Evolutionary conservation across 441 rosid species (phyloP).

Genomic region (Pelargonium cotyledonis): DNA sequence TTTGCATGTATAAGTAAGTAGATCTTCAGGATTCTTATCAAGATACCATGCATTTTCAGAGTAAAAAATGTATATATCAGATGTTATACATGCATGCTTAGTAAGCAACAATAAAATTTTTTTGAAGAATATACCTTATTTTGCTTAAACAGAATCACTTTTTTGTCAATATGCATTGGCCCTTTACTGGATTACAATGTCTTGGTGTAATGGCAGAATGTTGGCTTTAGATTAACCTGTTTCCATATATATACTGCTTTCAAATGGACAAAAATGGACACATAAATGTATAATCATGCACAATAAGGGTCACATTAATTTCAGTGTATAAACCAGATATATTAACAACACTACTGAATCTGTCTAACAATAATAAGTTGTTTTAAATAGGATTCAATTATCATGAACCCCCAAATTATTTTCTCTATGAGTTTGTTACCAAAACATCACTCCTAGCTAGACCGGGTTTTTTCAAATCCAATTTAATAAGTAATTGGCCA

Average conservation of each 20-base stretch:
- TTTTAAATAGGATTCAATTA: neutral
- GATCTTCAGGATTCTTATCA: too few relatives aligned
- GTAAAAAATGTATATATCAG: too few relatives aligned
- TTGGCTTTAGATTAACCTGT: neutral
- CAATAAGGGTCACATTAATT: neutral
- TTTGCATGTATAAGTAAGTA: too few relatives aligned
- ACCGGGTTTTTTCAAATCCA: neutral
- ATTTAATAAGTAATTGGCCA: too few relatives aligned
- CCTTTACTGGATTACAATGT: neutral
- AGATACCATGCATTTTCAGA: too few relatives aligned
- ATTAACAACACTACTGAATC: neutral
- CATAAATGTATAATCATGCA: neutral
- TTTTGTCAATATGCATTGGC: neutral
- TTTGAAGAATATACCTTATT: too few relatives aligned
- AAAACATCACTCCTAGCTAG: neutral
- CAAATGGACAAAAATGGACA: neutral
- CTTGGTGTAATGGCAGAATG: neutral
- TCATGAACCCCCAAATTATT: neutral
- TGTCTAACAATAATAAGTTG: neutral
- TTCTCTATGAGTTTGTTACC: neutral
- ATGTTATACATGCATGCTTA: neutral
- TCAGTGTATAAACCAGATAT: neutral
- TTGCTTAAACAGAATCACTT: neutral
- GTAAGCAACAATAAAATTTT: neutral
- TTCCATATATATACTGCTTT: neutral